Base-by-base conservation (phyloP, 345 rosid species). In the Aethionema arabicum region DNA sequence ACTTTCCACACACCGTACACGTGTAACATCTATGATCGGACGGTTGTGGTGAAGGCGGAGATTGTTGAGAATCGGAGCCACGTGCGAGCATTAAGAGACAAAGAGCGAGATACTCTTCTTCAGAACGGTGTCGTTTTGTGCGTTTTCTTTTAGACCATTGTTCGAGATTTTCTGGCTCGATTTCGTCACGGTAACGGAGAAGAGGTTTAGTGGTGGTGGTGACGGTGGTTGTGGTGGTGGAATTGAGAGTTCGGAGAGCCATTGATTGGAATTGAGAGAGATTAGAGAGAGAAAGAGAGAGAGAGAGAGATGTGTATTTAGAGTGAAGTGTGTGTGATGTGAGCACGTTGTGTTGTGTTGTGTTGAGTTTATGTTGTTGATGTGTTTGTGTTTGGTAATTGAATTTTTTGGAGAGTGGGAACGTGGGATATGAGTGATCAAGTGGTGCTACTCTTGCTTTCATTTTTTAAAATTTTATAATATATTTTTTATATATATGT, bases 41-140 rank as follows among this genome's bases (percentile, higher is more conserved):
- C 4, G 69, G 76, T 5, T 27, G 65, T 6, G 5, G 70, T 4
- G 32, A 63, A 33, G 35, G 63, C 7, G 56, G 70, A 4, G 64
- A 52, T 2, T 46, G 56, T 4, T 44, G 32, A 12, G 74, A 13
- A 6, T 35, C 32, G 45, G 79, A 72, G 64, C 96, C 90, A 37
- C 90, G 90, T 49, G 96, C 90, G 52, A 93, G 95, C 97, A 90
- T 90, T 77, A 93, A 68, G 52, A 93, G 95, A 65, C 96, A 93
- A 50, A 93, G 87, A 65, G 99, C 99, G 11, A 90, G 87, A 51
- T 85, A 90, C 72, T 93, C 96, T 44, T 87, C 97, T 61, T 93
- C 97, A 0, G 85, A 76, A 30, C 88, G 95, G 3, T 90, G 83
- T 13, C 96, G 85, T 73, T 83, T 93, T 0, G 99, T 81, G 27